A percentile compares a stretch with the other conserved stretches of the same genome.
Conservation (phyloP, 306 rosid species). For the Cicer bijugum region DNA sequence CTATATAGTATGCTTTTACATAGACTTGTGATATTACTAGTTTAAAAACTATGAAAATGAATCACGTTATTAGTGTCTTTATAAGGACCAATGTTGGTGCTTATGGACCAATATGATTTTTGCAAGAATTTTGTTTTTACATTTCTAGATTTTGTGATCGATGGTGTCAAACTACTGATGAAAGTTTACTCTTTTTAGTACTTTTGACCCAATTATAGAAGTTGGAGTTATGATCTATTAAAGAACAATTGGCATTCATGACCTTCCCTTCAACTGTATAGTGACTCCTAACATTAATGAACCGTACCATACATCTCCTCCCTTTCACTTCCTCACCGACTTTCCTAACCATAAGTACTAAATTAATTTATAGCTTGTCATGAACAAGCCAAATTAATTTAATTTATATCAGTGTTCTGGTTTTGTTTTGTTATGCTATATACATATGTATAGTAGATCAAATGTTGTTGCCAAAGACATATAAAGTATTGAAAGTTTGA, state of each 20-base stretch:
- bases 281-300: slow-evolving; percentile 67
- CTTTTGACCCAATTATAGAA: slow-evolving; percentile 60
- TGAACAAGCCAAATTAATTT: slow-evolving; percentile 21
- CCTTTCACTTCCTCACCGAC: slow-evolving; percentile 61
- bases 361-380: slow-evolving; percentile 43
- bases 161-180: not conserved
- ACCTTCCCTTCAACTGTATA: slow-evolving; percentile 73
- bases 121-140: not conserved
- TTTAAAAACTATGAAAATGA: too few relatives aligned
- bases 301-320: slow-evolving; percentile 46
- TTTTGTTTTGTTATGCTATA: slow-evolving; percentile 25
- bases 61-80: not conserved
- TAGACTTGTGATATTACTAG: too few relatives aligned
- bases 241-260: slow-evolving; percentile 60
- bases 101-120: not conserved
- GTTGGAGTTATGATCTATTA: slow-evolving; percentile 75
- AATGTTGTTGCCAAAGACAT: slow-evolving; percentile 2
- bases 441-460: not conserved
- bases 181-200: slow-evolving; percentile 39
- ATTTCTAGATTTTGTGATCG: not conserved
- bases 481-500: slow-evolving; percentile 24
- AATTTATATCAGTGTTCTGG: slow-evolving; percentile 3
- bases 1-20: too few relatives aligned
- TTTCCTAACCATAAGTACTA: slow-evolving; percentile 55
- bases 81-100: not conserved